Evolutionary conservation across 768 basidiomycete genomes (phyloP), one percentile per base, ranked within the genome.

Genomic region (Mycena belliarum): DNA sequence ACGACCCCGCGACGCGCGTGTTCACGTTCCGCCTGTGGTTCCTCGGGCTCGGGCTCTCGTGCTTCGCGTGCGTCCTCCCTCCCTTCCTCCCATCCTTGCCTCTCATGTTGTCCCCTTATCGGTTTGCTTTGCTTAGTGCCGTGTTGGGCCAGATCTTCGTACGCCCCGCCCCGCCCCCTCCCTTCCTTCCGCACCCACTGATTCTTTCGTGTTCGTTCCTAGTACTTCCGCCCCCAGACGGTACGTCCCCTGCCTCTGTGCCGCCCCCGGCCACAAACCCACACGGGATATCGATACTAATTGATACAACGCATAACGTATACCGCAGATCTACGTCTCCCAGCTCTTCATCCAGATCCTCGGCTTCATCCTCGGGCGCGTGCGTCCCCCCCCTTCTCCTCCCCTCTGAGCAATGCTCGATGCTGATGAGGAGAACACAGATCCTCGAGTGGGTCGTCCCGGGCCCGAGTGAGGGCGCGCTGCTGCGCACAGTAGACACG

Each of bases 11-110:
- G 7, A 66, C 78, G 6, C 75, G 70, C 0, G 64, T 73, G 3
- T 72, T 73, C 53, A 80, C 79, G 16, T 80, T 81, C 69, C 70
- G 80, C 11, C 75, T 77, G 46, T 72, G 75, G 66, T 74, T 81
- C 69, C 66, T 81, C 11, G 74, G 74, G 44, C 69, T 79, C 32
- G 80, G 79, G 12, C 74, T 81, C 42, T 71, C 73, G 33, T 74
- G 74, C 9, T 81, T 81, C 60, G 76, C 57, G 53, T 59, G 45
- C 49, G 57, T 52, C 14, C 29, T 35, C 16, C 16, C 5, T 35
- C 5, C 10, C 10, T 8, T 49, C 8, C 3, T 6, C 10, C 28
- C 21, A 5, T 7, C 4, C n/a, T 33, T 6, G n/a, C 25, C n/a
- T n/a, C n/a, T n/a, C n/a, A n/a, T 26, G 29, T 12, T 32, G 29